Percentiles rank a stretch among this genome's conserved stretches.
phyloP scores from a whole-genome alignment of 1,284 basidiomycete species.

The Vanrija humicola region DNA sequence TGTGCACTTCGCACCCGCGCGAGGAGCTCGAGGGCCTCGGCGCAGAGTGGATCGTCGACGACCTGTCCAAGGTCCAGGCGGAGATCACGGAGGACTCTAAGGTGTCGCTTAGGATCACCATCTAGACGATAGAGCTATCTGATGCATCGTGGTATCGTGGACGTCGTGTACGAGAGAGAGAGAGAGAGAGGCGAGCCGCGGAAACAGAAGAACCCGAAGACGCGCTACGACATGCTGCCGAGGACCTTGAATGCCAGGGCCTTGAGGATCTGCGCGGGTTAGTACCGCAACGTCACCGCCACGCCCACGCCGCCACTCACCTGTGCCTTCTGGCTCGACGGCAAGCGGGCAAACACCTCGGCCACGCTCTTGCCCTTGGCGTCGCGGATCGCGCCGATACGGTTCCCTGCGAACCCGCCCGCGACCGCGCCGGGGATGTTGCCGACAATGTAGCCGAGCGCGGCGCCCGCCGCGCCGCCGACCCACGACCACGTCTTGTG shows the following conservation, averaged over 20 bases:
- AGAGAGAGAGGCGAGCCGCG: background rate
- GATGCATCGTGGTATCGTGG: background rate
- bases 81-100: slow-evolving; percentile 4
- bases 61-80: slow-evolving; percentile 27
- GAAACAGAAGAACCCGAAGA: background rate
- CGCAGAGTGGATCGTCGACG: slow-evolving; percentile 48
- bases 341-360: slow-evolving; percentile 78
- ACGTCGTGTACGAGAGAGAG: background rate
- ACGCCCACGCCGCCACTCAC: slow-evolving; percentile 50
- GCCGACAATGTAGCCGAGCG: slow-evolving; percentile 79
- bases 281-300: background rate
- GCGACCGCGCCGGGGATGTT: slow-evolving; percentile 70
- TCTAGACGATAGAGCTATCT: slow-evolving; percentile 1
- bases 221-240: slow-evolving; percentile 51
- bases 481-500: slow-evolving; percentile 50
- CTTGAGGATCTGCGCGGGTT: slow-evolving; percentile 64
- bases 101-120: slow-evolving; percentile 13
- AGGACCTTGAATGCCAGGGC: slow-evolving; percentile 86
- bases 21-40: slow-evolving; percentile 55
- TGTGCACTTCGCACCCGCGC: slow-evolving; percentile 72
- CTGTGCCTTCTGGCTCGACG: slow-evolving; percentile 78
- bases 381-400: slow-evolving; percentile 80
- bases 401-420: slow-evolving; percentile 69
- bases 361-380: slow-evolving; percentile 91
- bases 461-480: slow-evolving; percentile 61